phyloP scores from a whole-genome alignment of 2,329 filamentous ascomycete genomes.

The Fusarium neocosmosporiellum region DNA sequence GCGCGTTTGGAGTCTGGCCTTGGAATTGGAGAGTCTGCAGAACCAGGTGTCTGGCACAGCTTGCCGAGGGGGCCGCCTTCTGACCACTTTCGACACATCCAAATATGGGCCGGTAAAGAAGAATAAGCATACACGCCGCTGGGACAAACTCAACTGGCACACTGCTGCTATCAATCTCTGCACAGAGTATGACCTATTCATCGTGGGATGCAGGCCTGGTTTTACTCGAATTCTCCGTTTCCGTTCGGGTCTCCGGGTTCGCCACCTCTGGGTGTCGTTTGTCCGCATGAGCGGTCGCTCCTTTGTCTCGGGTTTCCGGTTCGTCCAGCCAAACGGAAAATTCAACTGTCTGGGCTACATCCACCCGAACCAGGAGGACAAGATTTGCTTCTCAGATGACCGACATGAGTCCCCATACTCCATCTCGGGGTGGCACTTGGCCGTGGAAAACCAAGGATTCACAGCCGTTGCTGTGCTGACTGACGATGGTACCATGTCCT shows the following conservation, averaged over 20 bases:
- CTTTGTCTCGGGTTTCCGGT: conserved; percentile 17
- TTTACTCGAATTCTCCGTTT: background rate
- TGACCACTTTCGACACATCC: background rate
- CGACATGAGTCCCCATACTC: background rate
- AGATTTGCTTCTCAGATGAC: background rate
- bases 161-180: background rate
- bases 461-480: conserved; percentile 5
- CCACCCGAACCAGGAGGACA: conserved; percentile 3
- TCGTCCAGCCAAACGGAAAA: background rate
- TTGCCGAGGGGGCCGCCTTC: background rate
- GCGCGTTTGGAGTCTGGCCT: conserved; percentile 10
- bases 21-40: background rate
- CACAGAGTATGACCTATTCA: background rate
- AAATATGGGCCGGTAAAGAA: background rate
- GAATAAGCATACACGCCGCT: background rate
- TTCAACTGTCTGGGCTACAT: conserved; percentile 14
- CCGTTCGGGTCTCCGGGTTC: background rate
- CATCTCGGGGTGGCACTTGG: conserved; percentile 16
- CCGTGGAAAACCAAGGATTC: conserved; percentile 8
- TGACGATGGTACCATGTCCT: background rate
- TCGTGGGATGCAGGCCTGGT: background rate
- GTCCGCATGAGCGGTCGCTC: background rate
- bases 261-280: conserved; percentile 17
- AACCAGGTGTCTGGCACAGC: background rate
- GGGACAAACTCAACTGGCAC: background rate